Base-by-base conservation (phyloP, 2,329 filamentous ascomycete species). In the Paracamarosporium sp. region DNA sequence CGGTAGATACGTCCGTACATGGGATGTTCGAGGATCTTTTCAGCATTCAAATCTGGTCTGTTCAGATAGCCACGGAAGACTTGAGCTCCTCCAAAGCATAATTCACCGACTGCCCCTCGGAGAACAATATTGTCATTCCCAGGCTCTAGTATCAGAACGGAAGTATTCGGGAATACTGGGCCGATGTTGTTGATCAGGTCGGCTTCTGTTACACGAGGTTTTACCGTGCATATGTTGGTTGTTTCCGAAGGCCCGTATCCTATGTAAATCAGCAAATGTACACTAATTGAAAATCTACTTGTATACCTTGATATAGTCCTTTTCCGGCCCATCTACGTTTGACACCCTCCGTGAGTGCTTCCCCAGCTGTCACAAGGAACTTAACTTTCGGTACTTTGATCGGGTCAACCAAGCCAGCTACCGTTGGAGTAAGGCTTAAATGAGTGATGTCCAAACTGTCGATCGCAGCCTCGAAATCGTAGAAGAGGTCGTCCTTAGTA, bases 11-110 rank as follows among this genome's bases (percentile, higher is more conserved):
- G 85, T 1, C 93, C 93, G 70, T 87, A 90, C 0, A 72, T 59
- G 0, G 88, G 82, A 68, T 96, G 90, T 0, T 86, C 62, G 46
- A 94, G 81, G 57, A 96, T 91, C 65, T 88, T 92, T 12, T 82
- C 77, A 0, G 79, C 74, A 0, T 89, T 92, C 38, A 91, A 76
- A 3, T 84, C 81, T 0, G 86, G 82, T 73, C 85, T 81, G 56
- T 89, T 86, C 27, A 95, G 81, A 68, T 94, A 96, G 1, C 91
- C 92, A 36, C 84, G 81, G 40, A 82, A 86, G 5, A 97, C 86
- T 76, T 97, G 93, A 47, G 91, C 86, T 11, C 93, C 93, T 13
- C 92, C 92, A 72, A 96, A 95, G 68, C 91, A 96, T 6, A 96
- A 82, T 72, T 97, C 93, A 11, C 93, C 93, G 15, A 92, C 80